These are phyloP conservation scores for Phytophthora hibernalis DNA, from an alignment of 352 stramenopile species.

Conservation along the genomic window DNA sequence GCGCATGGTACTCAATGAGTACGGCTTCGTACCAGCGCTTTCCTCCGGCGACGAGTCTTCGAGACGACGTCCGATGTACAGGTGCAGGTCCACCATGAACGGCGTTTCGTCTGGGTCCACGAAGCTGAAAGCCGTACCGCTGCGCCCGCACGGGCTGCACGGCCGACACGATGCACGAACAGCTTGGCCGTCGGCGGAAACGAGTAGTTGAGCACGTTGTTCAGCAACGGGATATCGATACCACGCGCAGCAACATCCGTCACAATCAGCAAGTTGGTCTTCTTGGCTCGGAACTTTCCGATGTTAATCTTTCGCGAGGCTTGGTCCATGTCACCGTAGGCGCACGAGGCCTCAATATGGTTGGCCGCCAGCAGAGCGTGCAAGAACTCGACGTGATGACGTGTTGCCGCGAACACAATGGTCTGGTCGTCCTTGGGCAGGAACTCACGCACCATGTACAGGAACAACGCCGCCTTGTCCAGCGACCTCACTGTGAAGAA, in stretches of 20 bases:
- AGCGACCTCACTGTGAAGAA: conserved; percentile 97
- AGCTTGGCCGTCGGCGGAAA: conserved; percentile 95
- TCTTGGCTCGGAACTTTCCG: conserved; percentile 91
- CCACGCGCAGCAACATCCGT: conserved; percentile 95
- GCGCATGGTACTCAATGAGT: conserved; percentile 94
- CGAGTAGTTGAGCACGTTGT: conserved; percentile 97
- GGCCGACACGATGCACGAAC: conserved; percentile 96
- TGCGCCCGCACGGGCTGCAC: conserved; percentile 96
- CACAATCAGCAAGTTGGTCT: conserved; percentile 93
- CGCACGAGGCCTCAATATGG: conserved; percentile 86
- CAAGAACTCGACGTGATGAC: conserved; percentile 99
- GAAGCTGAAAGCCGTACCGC: conserved; percentile 96
- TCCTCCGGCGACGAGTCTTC: conserved; percentile 71
- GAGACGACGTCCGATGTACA: conserved; percentile 94
- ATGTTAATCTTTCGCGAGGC: conserved; percentile 92
- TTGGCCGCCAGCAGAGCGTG: conserved; percentile 90
- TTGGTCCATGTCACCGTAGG: conserved; percentile 96
- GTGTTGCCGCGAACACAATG: conserved; percentile 98
- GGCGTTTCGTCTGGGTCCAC: conserved; percentile 98
- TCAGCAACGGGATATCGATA: conserved; percentile 96
- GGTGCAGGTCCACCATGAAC: conserved; percentile 98
- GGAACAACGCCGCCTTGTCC: conserved; percentile 96
- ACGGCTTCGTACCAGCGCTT: conserved; percentile 62
- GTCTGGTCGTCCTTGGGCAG: conserved; percentile 93
- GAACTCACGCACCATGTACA: conserved; percentile 97